phyloP scores from a whole-genome alignment of 257 asterid species.

The Scutellaria minor region DNA sequence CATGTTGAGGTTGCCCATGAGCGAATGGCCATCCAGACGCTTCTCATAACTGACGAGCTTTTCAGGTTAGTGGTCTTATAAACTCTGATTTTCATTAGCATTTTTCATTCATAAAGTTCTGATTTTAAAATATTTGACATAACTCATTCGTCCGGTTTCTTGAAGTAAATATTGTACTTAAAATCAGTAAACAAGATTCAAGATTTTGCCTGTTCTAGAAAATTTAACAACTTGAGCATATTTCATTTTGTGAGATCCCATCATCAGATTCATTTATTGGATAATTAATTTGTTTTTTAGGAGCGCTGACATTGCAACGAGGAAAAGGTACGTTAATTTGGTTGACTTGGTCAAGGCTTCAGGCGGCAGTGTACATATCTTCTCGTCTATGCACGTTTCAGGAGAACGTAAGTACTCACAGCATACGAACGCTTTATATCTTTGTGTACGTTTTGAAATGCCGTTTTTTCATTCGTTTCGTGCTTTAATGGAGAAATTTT shows the following conservation, averaged over 20 bases:
- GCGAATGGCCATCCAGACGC: conserved; percentile 92
- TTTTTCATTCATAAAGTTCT: background rate
- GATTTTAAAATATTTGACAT: background rate
- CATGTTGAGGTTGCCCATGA: conserved; percentile 99
- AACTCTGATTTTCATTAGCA: background rate
- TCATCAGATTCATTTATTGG: background rate
- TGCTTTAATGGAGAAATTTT: background rate
- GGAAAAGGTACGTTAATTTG: conserved; percentile 72
- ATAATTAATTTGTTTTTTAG: conserved; percentile 38
- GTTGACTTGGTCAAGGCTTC: conserved; percentile 83
- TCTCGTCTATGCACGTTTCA: conserved; percentile 96
- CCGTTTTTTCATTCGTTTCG: background rate
- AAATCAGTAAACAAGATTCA: background rate
- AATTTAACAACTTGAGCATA: background rate
- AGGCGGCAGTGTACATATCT: conserved; percentile 81
- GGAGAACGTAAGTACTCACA: conserved; percentile 85
- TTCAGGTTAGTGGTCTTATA: conserved; percentile 62
- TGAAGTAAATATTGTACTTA: background rate
- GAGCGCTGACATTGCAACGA: conserved; percentile 74
- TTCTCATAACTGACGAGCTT: conserved; percentile 92
- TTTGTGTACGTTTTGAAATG: background rate
- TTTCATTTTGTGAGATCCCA: conserved; percentile 4
- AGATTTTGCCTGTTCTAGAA: conserved; percentile 1
- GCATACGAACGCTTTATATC: too few species aligned
- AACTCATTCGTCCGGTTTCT: background rate